Base-by-base conservation (phyloP, 1,284 basidiomycete genomes). In the Anthracocystis setariae region DNA sequence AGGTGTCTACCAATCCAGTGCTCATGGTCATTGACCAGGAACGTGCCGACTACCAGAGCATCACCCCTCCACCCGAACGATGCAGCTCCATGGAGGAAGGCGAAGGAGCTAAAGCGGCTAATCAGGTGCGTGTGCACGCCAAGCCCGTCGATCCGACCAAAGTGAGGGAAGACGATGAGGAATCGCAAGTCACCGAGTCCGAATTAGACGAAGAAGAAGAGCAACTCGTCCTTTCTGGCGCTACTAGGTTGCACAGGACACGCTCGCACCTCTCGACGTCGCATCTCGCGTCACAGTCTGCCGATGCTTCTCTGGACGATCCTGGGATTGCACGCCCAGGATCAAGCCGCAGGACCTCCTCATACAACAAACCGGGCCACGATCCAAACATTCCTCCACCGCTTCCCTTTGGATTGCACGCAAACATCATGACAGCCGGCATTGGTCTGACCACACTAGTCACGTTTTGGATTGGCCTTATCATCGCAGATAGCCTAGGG, bases 351-450 rank as follows among this genome's bases (percentile, higher is more conserved):
- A 39, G 62, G 2, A 55, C 46, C 27, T 71, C 62, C 1, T 62
- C 62, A 1, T 65, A 71, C 23, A 57, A 57, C 42, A 61, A 61
- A 20, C 8, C 20, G 3, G 32, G 35, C 23, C 45, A 65, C 40
- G 65, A 73, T 29, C 46, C 65, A 0, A 53, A 42, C 42, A 71
- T 79, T 21, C 78, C 78, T 7, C 78, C 78, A 3, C 77, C 78
- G 5, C 61, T 82, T 8, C 81, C 81, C 0, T 82, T 82, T 39
- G 81, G 81, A 0, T 53, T 82, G 25, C 80, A 82, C 37, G 73
- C 81, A 10, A 82, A 77, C 47, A 57, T 78, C 38, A 81, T 82
- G 74, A 82, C 78, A 8, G 67, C 77, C 25, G 80, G 79, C 20
- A 82, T 82, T 32, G 81, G 81, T 2, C 18, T 74, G 15, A 65